These are phyloP conservation scores for Pythium oligandrum DNA, from an alignment of 352 stramenopile species.

Conservation along the genomic window DNA sequence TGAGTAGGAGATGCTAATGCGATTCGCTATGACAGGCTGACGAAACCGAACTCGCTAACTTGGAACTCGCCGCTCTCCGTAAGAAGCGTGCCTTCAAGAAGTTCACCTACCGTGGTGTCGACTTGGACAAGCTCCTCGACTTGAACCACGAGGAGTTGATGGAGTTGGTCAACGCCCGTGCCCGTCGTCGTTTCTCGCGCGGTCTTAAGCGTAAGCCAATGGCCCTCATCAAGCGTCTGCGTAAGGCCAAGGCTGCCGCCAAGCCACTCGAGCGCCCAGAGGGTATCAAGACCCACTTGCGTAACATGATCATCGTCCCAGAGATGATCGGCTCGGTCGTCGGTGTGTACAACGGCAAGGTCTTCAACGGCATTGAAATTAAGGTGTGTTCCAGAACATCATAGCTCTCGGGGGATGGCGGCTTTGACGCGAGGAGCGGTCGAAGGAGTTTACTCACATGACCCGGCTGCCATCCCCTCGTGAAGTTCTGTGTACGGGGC, in stretches of 20 bases:
- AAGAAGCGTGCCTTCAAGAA: slow-evolving; percentile 99
- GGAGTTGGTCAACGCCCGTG: slow-evolving; percentile 95
- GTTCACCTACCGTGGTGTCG: slow-evolving; percentile 99
- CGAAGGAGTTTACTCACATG: not conserved
- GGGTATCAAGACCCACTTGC: slow-evolving; percentile 99
- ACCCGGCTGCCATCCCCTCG: slow-evolving; percentile 63
- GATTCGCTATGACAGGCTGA: slow-evolving; percentile 25
- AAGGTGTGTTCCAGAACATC: slow-evolving; percentile 92
- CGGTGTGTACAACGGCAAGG: slow-evolving; percentile 99
- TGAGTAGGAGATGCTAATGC: not conserved
- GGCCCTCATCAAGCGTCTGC: slow-evolving; percentile 98
- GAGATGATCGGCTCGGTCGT: slow-evolving; percentile 99
- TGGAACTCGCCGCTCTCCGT: slow-evolving; percentile 93
- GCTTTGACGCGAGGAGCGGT: slow-evolving; percentile 75
- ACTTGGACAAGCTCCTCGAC: slow-evolving; percentile 99
- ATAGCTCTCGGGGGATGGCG: slow-evolving; percentile 75
- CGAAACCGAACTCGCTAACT: slow-evolving; percentile 62
- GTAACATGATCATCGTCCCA: slow-evolving; percentile 99
- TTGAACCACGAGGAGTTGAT: slow-evolving; percentile 99
- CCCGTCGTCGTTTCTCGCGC: slow-evolving; percentile 97
- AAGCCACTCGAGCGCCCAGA: slow-evolving; percentile 96
- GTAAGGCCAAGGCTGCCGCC: slow-evolving; percentile 98
- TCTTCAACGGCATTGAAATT: slow-evolving; percentile 99
- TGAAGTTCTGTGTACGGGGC: slow-evolving; percentile 88
- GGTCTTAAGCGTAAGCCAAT: slow-evolving; percentile 99